Evolutionary conservation across 1,284 basidiomycete genomes (phyloP).

Genomic region (Tilletia indica): DNA sequence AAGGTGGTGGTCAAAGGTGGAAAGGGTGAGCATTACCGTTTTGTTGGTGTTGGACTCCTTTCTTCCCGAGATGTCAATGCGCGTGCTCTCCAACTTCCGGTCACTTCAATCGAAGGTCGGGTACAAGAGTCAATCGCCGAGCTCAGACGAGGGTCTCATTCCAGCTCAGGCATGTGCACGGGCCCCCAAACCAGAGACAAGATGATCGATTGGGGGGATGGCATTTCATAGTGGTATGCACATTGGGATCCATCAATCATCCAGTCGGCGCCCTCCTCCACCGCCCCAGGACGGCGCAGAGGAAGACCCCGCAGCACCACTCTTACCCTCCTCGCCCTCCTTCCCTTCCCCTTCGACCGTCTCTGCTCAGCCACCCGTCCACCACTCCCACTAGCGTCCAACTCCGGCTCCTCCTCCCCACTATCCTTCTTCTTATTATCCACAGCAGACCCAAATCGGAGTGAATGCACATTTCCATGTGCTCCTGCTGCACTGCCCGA

Average conservation of each 20-base stretch:
- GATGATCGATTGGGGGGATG: no score
- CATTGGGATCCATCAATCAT: not conserved
- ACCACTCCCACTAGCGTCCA: conserved; percentile 37
- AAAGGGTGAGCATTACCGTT: no score
- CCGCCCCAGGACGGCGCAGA: not conserved
- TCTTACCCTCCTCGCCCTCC: not conserved
- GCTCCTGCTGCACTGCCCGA: not conserved
- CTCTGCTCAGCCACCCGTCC: conserved; percentile 37
- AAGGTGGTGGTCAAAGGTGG: no score
- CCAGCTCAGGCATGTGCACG: no score
- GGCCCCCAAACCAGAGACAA: no score
- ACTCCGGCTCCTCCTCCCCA: conserved; percentile 22
- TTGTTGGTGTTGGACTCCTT: no score
- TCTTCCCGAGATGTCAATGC: no score
- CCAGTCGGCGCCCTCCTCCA: not conserved
- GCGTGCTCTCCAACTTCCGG: no score
- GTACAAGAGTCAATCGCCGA: no score
- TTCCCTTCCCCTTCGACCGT: conserved; percentile 13
- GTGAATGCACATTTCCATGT: not conserved
- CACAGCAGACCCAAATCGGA: not conserved
- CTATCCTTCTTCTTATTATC: not conserved
- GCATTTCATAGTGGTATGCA: no score
- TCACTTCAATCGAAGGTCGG: no score
- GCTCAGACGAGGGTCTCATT: no score
- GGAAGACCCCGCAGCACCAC: not conserved